Evolutionary conservation across 164 flowering plant genomes (phyloP).

Genomic region (Annona cherimola): DNA sequence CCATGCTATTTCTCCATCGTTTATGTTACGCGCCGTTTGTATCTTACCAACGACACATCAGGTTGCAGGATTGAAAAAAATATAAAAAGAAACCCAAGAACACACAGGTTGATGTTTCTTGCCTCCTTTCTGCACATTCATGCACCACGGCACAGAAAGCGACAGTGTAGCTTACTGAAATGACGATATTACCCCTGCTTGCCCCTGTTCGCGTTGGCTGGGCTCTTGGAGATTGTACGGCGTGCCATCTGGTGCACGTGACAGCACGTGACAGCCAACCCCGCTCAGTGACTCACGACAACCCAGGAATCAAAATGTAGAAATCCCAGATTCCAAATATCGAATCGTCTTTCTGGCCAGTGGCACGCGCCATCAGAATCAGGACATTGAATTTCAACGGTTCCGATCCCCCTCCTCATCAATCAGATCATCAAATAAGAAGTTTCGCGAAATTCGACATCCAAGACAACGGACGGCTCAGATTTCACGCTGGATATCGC

Average conservation of each 20-base stretch:
- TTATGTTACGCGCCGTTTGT: too few species aligned
- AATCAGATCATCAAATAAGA: too few species aligned
- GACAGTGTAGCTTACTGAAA: background rate
- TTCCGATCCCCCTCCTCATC: too few species aligned
- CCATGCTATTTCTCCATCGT: too few species aligned
- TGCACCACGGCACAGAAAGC: background rate
- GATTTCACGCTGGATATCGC: background rate
- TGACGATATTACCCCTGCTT: background rate
- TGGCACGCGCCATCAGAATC: too few species aligned
- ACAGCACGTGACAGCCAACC: conserved; percentile 27
- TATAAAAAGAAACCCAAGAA: background rate
- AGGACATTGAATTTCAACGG: too few species aligned
- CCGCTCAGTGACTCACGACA: background rate
- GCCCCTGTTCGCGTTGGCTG: background rate
- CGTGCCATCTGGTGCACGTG: conserved; percentile 21
- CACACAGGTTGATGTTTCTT: background rate
- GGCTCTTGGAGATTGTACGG: conserved; percentile 12
- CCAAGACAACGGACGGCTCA: background rate
- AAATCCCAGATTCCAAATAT: too few species aligned
- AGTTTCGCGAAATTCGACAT: too few species aligned
- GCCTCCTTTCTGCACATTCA: background rate
- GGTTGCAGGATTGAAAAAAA: background rate
- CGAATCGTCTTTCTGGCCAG: too few species aligned
- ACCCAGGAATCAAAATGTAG: background rate
- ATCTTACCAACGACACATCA: too few species aligned